Conservation (phyloP, 495 filamentous ascomycete species). For the Talaromyces thailandensis region DNA sequence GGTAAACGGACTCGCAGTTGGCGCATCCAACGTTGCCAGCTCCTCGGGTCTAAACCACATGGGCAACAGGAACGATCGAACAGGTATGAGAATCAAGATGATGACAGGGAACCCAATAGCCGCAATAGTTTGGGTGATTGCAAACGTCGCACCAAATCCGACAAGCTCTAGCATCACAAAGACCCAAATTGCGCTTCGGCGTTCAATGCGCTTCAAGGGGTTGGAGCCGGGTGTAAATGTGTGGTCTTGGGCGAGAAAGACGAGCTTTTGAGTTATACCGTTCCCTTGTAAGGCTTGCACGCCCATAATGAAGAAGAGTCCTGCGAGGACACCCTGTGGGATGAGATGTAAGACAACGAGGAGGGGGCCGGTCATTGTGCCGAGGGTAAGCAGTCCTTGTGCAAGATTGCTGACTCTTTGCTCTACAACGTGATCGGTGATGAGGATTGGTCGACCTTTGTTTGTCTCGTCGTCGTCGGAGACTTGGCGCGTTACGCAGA, state of each 20-base stretch:
- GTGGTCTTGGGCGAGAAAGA: constrained; percentile 65
- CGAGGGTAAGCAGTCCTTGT: constrained; percentile 74
- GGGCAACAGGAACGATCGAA: constrained; percentile 66
- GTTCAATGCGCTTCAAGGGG: constrained; percentile 53
- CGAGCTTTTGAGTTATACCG: constrained; percentile 72
- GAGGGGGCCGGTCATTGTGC: constrained; percentile 81
- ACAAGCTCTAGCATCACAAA: constrained; percentile 72
- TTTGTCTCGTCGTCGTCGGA: constrained; percentile 45
- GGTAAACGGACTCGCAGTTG: constrained; percentile 75
- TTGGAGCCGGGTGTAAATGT: constrained; percentile 54
- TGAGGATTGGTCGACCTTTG: constrained; percentile 53
- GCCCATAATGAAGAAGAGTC: constrained; percentile 93
- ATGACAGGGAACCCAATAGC: constrained; percentile 91
- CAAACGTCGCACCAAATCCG: constrained; percentile 81
- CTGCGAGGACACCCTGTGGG: constrained; percentile 79
- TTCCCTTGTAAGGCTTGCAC: constrained; percentile 73
- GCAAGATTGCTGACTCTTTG: constrained; percentile 82
- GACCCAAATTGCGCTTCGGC: constrained; percentile 57
- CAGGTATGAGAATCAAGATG: constrained; percentile 72
- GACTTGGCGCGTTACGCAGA: constrained; percentile 65
- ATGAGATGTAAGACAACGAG: constrained; percentile 77
- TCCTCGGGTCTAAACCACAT: constrained; percentile 59
- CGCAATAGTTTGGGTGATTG: constrained; percentile 91
- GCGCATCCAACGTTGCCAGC: constrained; percentile 62
- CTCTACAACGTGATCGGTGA: constrained; percentile 72